phyloP scores from a whole-genome alignment of 345 rosid species.

The Anastatica hierochuntica region DNA sequence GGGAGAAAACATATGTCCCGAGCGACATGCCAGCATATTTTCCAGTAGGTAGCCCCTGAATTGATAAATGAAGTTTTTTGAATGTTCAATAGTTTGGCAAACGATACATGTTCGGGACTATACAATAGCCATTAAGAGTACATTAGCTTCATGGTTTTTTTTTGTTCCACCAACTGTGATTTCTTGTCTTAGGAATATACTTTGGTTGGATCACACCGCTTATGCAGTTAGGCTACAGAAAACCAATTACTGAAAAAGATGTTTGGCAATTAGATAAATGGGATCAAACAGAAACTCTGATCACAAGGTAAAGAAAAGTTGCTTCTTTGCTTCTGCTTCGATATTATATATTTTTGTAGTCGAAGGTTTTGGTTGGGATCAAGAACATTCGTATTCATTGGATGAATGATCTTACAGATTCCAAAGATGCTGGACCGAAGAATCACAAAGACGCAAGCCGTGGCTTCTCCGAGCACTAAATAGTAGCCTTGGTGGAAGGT shows the following conservation, averaged over 20 bases:
- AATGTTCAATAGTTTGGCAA: background rate
- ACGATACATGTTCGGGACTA: background rate
- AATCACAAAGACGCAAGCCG: conserved; percentile 54
- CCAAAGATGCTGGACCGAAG: conserved; percentile 67
- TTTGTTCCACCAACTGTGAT: background rate
- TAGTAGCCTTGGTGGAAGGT: conserved; percentile 81
- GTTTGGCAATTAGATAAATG: conserved; percentile 88
- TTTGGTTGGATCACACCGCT: conserved; percentile 90
- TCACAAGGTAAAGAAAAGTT: conserved; percentile 37
- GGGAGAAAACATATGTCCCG: conserved; percentile 75
- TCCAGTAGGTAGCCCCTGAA: conserved; percentile 59
- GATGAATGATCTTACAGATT: conserved; percentile 38
- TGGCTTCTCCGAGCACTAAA: conserved; percentile 88
- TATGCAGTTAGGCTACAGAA: conserved; percentile 73
- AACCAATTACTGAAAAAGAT: conserved; percentile 84
- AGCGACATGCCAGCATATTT: conserved; percentile 52
- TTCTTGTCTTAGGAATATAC: conserved; percentile 42
- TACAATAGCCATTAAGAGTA: background rate
- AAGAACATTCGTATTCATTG: conserved; percentile 2
- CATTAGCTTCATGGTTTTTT: background rate
- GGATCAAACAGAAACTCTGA: conserved; percentile 81
- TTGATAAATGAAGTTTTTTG: background rate
- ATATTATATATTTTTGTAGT: background rate
- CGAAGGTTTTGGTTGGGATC: background rate
- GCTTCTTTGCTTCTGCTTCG: conserved; percentile 13